Evolutionary conservation across 495 filamentous ascomycete species (phyloP).

Genomic region (Penicillium goetzii): DNA sequence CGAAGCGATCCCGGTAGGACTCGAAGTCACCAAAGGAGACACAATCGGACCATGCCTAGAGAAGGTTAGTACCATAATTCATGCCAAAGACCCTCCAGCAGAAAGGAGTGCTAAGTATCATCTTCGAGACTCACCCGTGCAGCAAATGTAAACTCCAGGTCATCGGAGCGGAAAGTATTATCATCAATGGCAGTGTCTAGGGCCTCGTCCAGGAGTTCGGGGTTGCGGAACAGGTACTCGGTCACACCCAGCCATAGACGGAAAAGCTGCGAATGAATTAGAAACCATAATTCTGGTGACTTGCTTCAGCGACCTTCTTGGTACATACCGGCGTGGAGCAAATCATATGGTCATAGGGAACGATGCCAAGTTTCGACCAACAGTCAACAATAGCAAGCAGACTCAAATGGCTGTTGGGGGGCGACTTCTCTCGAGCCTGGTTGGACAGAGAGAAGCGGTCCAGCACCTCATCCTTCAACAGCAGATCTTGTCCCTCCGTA

Average conservation of each 20-base stretch:
- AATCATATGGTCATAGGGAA: conserved; percentile 99
- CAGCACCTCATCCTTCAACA: conserved; percentile 81
- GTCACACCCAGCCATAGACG: conserved; percentile 97
- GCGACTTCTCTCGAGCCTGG: conserved; percentile 59
- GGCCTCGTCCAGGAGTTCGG: conserved; percentile 79
- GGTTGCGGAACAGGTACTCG: conserved; percentile 91
- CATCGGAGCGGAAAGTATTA: conserved; percentile 83
- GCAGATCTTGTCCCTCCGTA: conserved; percentile 62
- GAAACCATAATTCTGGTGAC: background rate
- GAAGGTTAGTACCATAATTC: conserved; percentile 8
- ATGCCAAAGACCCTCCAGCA: background rate
- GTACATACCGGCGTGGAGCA: conserved; percentile 83
- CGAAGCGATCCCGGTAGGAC: conserved; percentile 85
- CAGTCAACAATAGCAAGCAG: conserved; percentile 98
- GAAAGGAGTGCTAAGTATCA: background rate
- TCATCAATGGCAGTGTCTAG: conserved; percentile 86
- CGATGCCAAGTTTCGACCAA: conserved; percentile 90
- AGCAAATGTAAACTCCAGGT: conserved; percentile 96
- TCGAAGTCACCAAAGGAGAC: conserved; percentile 90
- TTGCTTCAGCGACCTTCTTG: conserved; percentile 12
- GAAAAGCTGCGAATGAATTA: conserved; percentile 66
- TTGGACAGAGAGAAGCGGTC: conserved; percentile 83
- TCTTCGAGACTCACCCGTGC: conserved; percentile 61
- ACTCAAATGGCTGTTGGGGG: conserved; percentile 89
- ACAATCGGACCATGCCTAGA: conserved; percentile 86